Evolutionary conservation across 345 rosid species (phyloP), one percentile per base, ranked within the genome.

Genomic region (Excoecaria cochinchinensis): DNA sequence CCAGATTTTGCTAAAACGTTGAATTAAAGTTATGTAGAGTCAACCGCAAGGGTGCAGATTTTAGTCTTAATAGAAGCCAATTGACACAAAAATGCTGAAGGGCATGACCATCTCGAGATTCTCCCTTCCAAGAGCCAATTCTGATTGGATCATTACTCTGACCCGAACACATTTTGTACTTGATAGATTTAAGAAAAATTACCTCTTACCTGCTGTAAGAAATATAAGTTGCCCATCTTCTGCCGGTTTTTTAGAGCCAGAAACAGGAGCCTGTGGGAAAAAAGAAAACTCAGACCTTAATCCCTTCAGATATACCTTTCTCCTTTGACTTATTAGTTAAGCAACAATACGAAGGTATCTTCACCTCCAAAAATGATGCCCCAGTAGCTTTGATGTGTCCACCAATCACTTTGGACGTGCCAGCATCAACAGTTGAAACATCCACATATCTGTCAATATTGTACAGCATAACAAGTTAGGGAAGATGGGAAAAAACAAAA

Each of bases 181-280:
- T 25, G 7, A 53, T 48, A 55, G 47, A 73, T 17, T 51, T 48
- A 39, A 44, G 25, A 15, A 62, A 70, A 65, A 21, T 36, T 46
- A 58, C n/a, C 40, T 57, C 74, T 78, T 69, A 90, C 97, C 98
- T 50, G 93, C 98, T 25, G 98, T 87, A 72, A 94, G 97, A 79
- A 94, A 92, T 84, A 92, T 91, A 62, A 94, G 74, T 69, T 91
- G 90, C 50, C 97, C 97, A 72, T 94, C 97, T 86, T 92, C 93
- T 17, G 97, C 97, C 10, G 97, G 97, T 84, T 92, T 94, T 83
- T 92, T 90, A 66, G 97, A 92, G 77, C 97, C 97, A 13, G 98
- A 92, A 78, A 94, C 98, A 78, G 98, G 97, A 82, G 98, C 97
- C 97, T 94, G 57, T 39, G 74, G 60, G 77, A 73, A 62, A 72